Conservation (phyloP, 108 stramenopile species). For the Cylindrotheca fusiformis region DNA sequence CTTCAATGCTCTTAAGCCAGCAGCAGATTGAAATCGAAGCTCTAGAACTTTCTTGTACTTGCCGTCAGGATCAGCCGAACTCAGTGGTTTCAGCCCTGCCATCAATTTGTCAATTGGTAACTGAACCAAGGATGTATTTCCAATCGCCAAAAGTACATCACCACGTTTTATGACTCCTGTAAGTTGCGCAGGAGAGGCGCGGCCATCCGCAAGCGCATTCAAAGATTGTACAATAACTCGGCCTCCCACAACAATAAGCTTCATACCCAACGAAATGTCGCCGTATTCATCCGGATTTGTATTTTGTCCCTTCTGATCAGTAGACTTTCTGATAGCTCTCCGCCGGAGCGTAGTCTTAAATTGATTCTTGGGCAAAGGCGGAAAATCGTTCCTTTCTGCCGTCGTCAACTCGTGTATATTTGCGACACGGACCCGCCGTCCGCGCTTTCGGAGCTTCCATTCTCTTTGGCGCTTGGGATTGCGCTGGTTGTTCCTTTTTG, state of each 20-base stretch:
- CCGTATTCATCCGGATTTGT: conserved; percentile 36
- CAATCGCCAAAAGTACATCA: conserved; percentile 71
- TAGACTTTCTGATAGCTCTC: conserved; percentile 48
- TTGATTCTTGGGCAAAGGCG: conserved; percentile 39
- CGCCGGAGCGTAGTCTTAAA: conserved; percentile 40
- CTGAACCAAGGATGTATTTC: conserved; percentile 55
- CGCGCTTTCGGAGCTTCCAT: conserved; percentile 10
- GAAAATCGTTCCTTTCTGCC: conserved; percentile 2
- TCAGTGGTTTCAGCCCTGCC: conserved; percentile 60
- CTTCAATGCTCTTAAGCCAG: conserved; percentile 50
- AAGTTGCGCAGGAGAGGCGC: conserved; percentile 81
- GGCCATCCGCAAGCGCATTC: conserved; percentile 61
- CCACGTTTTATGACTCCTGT: conserved; percentile 68
- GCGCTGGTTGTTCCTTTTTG: conserved; percentile 5
- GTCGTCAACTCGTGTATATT: not conserved
- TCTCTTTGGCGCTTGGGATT: not conserved
- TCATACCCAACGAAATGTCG: conserved; percentile 80
- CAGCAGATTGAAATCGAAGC: conserved; percentile 62
- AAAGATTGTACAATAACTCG: conserved; percentile 82
- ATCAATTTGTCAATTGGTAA: conserved; percentile 68
- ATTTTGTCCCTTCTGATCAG: not conserved
- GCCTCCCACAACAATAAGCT: conserved; percentile 70
- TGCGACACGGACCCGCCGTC: conserved; percentile 4
- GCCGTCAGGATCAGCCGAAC: conserved; percentile 50
- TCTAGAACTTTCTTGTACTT: conserved; percentile 52